Base-by-base conservation (phyloP, 2,329 filamentous ascomycete species). In the Phialophora macrospora region DNA sequence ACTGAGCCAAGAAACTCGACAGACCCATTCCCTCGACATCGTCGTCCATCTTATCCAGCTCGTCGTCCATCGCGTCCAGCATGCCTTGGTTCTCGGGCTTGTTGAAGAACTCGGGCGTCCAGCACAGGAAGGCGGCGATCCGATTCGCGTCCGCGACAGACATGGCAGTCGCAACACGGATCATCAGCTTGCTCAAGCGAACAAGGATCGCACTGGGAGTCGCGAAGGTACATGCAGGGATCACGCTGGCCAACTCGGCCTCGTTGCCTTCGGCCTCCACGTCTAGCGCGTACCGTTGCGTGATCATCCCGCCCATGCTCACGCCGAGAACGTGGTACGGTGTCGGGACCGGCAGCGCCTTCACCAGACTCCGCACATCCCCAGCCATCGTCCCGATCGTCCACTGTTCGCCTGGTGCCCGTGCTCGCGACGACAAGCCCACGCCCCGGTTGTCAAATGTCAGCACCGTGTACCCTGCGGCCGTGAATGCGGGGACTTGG, bases 261-360 rank as follows among this genome's bases (percentile, higher is more conserved):
- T 57, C 55, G 55, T 57, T 57, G 55, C 55, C 55, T 38, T 57
- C 55, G 55, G 55, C 55, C 4, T 41, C 55, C 55, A 57, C 55
- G 55, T 57, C 55, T 30, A 57, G 55, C 55, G 55, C 55, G 55
- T 57, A 57, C 9, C 55, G 55, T 32, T 57, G 55, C 55, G 55
- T 57, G 55, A 57, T 41, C 55, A 57, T 32, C 55, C 55, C 55
- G 55, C 55, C 55, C 55, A 57, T 57, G 55, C 55, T 57, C 55
- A 57, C 55, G n/a, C 55, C 55, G 2, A 57, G 24, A 20, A 57
- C 55, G 55, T 57, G 55, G 55, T 57, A 57, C 12, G 55, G 55
- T 32, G 55, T 20, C 8, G 55, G 55, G 55, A 57, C 55, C 20
- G 55, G 55, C 0, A 57, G 22, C n/a, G 55, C 30, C 55, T 57